Base-by-base conservation (phyloP, 2,329 filamentous ascomycete genomes). In the Biscogniauxia mediterranea region DNA sequence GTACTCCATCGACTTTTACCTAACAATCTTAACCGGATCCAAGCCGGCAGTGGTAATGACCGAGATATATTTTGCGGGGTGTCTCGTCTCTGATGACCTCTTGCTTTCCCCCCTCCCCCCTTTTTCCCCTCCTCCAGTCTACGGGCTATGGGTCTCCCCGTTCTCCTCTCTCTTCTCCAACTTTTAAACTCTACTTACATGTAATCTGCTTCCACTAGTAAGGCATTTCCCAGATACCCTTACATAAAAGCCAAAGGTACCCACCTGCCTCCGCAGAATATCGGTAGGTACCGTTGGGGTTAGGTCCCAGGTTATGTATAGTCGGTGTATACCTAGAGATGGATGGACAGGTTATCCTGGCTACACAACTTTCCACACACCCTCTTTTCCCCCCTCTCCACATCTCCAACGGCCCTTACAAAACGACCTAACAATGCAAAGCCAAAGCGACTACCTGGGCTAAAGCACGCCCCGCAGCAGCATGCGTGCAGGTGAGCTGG, bases 401-500 rank as follows among this genome's bases (percentile, higher is more conserved):
- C 57, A 56, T 51, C 55, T 53, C 50, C 56, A 38, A 38, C 42
- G n/a, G n/a, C 21, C 23, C 55, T 49, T 32, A 32, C 28, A 32
- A 32, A 6, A 32, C 28, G 7, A 32, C 28, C 28, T 32, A 32
- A 32, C 28, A 32, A 23, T 51, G 42, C 46, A 54, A 21, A 32
- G 17, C 15, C 38, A 46, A 46, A 46, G 38, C 38, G 15, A n/a
- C 54, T 38, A 23, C 23, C 23, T 23, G 5, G 5, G 23, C 23
- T 32, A 21, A 28, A 38, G 54, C 38, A 46, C 6, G 38, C 38
- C 38, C 38, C 59, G 58, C 61, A 51, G 52, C 57, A n/a, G 50
- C n/a, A 15, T 38, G 58, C 53, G 55, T 52, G 38, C 42, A 42
- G 55, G 50, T 11, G 20, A 19, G 54, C 28, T 28, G 50, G 59